These are phyloP conservation scores for Cladobotryum mycophilum DNA, from an alignment of 2,329 filamentous ascomycete species.

Conservation along the genomic window DNA sequence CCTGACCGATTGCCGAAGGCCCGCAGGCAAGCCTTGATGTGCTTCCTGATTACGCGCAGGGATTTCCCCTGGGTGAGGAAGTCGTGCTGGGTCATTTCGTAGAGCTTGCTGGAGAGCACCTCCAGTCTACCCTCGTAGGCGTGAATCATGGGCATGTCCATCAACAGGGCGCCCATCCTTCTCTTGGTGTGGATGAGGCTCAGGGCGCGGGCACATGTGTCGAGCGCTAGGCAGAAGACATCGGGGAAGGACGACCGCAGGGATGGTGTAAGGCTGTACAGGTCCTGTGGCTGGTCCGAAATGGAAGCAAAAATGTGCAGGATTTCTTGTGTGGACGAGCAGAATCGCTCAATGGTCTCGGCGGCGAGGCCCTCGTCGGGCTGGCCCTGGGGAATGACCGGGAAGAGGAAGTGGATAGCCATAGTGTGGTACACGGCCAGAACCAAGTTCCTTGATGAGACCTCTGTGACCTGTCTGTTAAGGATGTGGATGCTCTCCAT, in stretches of 20 bases:
- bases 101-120: constrained; percentile 20
- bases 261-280: constrained; percentile 14
- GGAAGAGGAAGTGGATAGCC: constrained; percentile 29
- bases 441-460: constrained; percentile 21
- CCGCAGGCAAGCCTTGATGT: constrained; percentile 22
- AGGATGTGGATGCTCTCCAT: constrained; percentile 21
- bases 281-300: constrained; percentile 17
- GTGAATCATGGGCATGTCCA: constrained; percentile 16
- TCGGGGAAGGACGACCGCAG: constrained; percentile 22
- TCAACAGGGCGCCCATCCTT: constrained; percentile 11
- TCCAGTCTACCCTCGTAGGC: constrained; percentile 21
- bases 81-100: constrained; percentile 22
- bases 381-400: constrained; percentile 13
- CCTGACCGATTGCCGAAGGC: constrained; percentile 14
- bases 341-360: constrained; percentile 24
- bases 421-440: constrained; percentile 28
- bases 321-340: constrained; percentile 23
- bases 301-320: constrained; percentile 19
- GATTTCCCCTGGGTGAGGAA: constrained; percentile 21
- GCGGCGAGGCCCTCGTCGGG: constrained; percentile 16
- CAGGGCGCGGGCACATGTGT: constrained; percentile 27
- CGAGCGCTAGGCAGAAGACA: constrained; percentile 24
- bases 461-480: constrained; percentile 17
- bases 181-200: constrained; percentile 18
- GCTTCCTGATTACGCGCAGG: constrained; percentile 22